Evolutionary conservation across 1,139 yeast species (phyloP).

Genomic region (Pichia sp.): DNA sequence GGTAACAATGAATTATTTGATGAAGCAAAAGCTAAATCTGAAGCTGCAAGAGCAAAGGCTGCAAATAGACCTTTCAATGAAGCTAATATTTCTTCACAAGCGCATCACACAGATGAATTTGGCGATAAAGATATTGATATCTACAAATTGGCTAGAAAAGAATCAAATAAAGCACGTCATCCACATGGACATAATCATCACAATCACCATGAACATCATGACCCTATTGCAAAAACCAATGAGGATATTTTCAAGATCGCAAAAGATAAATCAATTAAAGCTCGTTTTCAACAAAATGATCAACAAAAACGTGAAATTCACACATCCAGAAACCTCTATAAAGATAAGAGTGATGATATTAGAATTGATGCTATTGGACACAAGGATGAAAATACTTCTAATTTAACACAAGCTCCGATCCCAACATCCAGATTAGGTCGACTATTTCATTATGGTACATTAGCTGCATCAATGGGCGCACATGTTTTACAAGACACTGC

Average conservation of each 20-base stretch:
- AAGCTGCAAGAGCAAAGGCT: conserved; percentile 23
- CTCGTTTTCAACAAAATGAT: not conserved
- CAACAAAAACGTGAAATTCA: conserved; percentile 16
- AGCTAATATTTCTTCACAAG: conserved; percentile 10
- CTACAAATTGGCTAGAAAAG: conserved; percentile 27
- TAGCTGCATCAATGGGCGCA: conserved; percentile 87
- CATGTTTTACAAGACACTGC: conserved; percentile 80
- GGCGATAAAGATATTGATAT: conserved; percentile 26
- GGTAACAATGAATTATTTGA: conserved; percentile 33
- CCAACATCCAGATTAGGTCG: conserved; percentile 85
- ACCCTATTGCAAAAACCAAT: not conserved
- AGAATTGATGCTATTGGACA: conserved; percentile 29
- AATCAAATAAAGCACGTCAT: conserved; percentile 20
- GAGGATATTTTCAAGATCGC: not conserved
- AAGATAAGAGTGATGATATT: conserved; percentile 3
- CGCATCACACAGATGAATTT: conserved; percentile 13
- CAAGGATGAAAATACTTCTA: conserved; percentile 36
- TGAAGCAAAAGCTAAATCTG: conserved; percentile 28
- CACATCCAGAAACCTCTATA: conserved; percentile 4
- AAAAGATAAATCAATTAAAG: not conserved
- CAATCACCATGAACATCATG: not conserved
- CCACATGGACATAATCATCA: not conserved
- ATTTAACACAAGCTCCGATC: conserved; percentile 61
- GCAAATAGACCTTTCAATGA: conserved; percentile 16
- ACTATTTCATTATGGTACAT: conserved; percentile 83